Conservation (phyloP, 306 rosid genomes). For the Acmispon strigosus region DNA sequence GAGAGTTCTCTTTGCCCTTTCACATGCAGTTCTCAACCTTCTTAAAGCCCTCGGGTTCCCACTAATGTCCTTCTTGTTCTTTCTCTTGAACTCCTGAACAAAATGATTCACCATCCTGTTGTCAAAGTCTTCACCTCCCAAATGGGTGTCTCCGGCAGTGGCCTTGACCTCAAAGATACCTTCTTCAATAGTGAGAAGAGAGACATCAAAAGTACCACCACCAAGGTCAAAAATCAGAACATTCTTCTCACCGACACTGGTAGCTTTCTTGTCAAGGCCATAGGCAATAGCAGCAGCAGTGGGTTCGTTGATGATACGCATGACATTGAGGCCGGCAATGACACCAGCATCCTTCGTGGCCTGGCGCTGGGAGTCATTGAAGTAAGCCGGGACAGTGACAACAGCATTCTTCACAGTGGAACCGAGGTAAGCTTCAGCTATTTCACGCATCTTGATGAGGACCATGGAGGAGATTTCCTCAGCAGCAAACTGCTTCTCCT, state of each 20-base stretch:
- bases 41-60: conserved; percentile 53
- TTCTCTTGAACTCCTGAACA: conserved; percentile 65
- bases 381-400: conserved; percentile 61
- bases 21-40: conserved; percentile 63
- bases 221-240: conserved; percentile 62
- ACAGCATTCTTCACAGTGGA: conserved; percentile 49
- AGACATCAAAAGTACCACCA: conserved; percentile 76
- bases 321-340: conserved; percentile 53
- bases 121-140: conserved; percentile 71
- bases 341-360: conserved; percentile 73
- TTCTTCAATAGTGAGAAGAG: conserved; percentile 63
- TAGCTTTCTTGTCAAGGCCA: conserved; percentile 63
- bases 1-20: conserved; percentile 63
- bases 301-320: conserved; percentile 69
- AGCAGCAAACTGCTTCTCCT: conserved; percentile 55
- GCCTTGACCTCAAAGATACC: conserved; percentile 83
- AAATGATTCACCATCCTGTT: conserved; percentile 68
- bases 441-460: conserved; percentile 58
- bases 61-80: conserved; percentile 58
- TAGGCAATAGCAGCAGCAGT: conserved; percentile 74
- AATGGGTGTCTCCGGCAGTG: conserved; percentile 71
- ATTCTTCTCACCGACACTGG: conserved; percentile 54
- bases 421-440: conserved; percentile 61
- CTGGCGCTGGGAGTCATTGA: conserved; percentile 65
- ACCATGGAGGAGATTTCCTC: conserved; percentile 78